phyloP scores from a whole-genome alignment of 345 rosid species.

The Salix caprea region DNA sequence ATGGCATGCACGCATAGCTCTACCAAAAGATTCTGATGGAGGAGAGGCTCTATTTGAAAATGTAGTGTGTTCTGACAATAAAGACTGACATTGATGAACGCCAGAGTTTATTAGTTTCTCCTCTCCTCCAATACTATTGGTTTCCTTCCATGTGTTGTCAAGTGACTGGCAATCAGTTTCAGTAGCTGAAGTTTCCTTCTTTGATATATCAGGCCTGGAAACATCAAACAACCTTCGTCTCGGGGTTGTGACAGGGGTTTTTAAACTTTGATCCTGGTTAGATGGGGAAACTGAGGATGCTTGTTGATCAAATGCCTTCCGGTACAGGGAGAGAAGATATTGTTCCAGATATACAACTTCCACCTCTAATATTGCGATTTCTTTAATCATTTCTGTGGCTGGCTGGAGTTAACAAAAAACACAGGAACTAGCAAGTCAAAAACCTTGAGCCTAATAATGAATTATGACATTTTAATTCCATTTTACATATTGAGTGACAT shows the following conservation, averaged over 20 bases:
- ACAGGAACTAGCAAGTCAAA: background rate
- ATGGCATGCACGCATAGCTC: constrained; percentile 65
- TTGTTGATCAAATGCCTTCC: constrained; percentile 81
- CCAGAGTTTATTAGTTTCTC: constrained; percentile 46
- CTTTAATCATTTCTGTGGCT: constrained; percentile 77
- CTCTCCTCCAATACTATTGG: constrained; percentile 28
- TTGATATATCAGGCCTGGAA: constrained; percentile 37
- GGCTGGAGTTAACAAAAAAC: constrained; percentile 41
- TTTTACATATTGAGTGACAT: background rate
- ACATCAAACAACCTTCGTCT: constrained; percentile 37
- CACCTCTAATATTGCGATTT: constrained; percentile 78
- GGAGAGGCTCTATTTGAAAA: constrained; percentile 48
- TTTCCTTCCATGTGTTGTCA: constrained; percentile 34
- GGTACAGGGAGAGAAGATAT: constrained; percentile 78
- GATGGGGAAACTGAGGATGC: constrained; percentile 46
- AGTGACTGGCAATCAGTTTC: constrained; percentile 36
- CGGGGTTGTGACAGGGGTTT: constrained; percentile 43
- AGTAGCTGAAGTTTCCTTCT: constrained; percentile 36
- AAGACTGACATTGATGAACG: constrained; percentile 76
- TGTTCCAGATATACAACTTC: constrained; percentile 90
- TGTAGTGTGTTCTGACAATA: constrained; percentile 66
- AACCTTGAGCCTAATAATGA: background rate
- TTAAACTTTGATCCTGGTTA: constrained; percentile 41
- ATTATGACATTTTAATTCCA: background rate
- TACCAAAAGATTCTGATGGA: constrained; percentile 47